Base-by-base conservation (phyloP, 2,329 filamentous ascomycete genomes). In the Talaromyces amestolkiae region DNA sequence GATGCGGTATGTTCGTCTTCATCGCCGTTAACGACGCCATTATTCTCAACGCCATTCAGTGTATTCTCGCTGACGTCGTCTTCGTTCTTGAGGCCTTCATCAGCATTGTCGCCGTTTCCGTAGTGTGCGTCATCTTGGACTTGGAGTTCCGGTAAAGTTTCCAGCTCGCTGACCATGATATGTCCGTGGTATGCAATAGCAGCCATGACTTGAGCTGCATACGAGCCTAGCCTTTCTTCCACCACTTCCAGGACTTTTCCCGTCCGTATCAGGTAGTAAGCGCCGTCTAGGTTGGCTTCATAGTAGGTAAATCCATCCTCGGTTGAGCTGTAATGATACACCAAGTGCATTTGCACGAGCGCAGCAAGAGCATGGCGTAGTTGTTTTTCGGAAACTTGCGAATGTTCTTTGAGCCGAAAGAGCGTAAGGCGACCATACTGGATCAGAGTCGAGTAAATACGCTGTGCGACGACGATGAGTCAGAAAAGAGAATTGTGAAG, bases 291-390 rank as follows among this genome's bases (percentile, higher is more conserved):
- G 72, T 97, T 93, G 66, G 92, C 91, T 76, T 97, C 91, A 79
- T 98, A 99, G 74, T 87, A 88, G 27, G 91, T 90, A 59, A 84
- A 76, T 54, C 84, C 85, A 51, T 86, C 84, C 64, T 89, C 86
- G 64, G 83, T 75, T 66, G 88, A 85, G 69, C 87, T 86, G 69
- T 88, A 85, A 77, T 93, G 90, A 76, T 88, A 92, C 68, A 96
- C 83, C 58, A 98, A 86, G 73, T 93, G 92, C 75, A 97, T 91
- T 75, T 98, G 94, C 49, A 96, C 86, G 69, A 98, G 88, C 37
- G 95, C 89, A 62, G 88, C 89, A 61, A 99, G 84, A 22, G 91
- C 93, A 79, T 93, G 88, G 72, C 89, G 91, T 69, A 97, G 82
- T 74, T 96, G 89, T 62, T 87, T 87, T n/a, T 86, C 83, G 63